Evolutionary conservation across 768 basidiomycete genomes (phyloP).

Genomic region (Lactifluus rugatus): DNA sequence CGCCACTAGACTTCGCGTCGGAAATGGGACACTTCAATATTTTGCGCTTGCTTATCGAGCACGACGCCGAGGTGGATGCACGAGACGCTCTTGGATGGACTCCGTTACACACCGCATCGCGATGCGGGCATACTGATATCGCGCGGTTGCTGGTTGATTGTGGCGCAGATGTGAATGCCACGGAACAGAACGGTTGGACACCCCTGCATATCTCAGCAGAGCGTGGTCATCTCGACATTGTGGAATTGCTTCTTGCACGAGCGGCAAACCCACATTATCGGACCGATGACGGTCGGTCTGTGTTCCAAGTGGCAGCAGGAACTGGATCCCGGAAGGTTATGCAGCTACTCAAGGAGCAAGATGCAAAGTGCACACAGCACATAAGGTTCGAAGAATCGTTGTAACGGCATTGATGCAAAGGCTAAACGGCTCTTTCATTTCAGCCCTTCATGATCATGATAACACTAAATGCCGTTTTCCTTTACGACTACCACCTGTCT

Average conservation of each 20-base stretch:
- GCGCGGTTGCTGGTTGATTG: not conserved
- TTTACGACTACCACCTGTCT: too few relatives aligned
- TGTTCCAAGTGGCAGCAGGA: not conserved
- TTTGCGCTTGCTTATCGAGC: not conserved
- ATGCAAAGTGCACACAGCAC: too few relatives aligned
- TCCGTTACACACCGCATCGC: not conserved
- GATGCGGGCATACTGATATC: not conserved
- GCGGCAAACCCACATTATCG: not conserved
- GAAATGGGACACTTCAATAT: not conserved
- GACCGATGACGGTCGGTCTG: not conserved
- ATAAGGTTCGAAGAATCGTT: too few relatives aligned
- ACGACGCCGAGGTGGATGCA: not conserved
- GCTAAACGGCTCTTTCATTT: too few relatives aligned
- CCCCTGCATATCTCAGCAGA: not conserved
- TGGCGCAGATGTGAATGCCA: not conserved
- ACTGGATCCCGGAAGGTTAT: too few relatives aligned
- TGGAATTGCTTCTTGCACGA: not conserved
- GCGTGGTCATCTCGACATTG: not conserved
- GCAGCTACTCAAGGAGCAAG: too few relatives aligned
- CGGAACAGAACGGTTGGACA: not conserved
- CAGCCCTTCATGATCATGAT: too few relatives aligned
- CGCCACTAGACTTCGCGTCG: not conserved
- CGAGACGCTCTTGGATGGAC: not conserved
- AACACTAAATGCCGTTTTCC: too few relatives aligned
- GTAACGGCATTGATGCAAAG: too few relatives aligned